Evolutionary conservation across 202 grass and related monocot genomes (phyloP).

Genomic region (Brachypodium distachyon): DNA sequence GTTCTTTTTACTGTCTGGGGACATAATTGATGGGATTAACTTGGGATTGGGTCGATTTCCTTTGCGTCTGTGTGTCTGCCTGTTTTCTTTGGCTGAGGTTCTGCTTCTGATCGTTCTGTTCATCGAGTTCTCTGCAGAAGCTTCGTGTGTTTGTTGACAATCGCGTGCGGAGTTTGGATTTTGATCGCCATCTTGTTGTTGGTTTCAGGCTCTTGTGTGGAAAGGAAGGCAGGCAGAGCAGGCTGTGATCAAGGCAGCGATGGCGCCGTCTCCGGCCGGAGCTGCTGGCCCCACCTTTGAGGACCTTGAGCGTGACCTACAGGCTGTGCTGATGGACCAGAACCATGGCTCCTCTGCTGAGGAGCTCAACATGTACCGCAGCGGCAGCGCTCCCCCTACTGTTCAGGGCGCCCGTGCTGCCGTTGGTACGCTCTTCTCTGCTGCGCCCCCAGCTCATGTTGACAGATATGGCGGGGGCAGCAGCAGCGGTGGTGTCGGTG

Average conservation of each 20-base stretch:
- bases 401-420: slow-evolving; percentile 75
- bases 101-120: background rate
- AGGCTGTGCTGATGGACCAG: slow-evolving; percentile 68
- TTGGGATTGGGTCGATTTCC: background rate
- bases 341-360: slow-evolving; percentile 41
- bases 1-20: background rate
- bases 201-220: background rate
- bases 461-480: background rate
- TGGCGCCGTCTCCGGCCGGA: slow-evolving; percentile 34
- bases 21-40: background rate
- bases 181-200: background rate
- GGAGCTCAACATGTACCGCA: slow-evolving; percentile 80
- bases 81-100: background rate
- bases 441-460: background rate
- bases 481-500: background rate
- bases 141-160: background rate
- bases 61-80: background rate
- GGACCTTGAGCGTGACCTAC: slow-evolving; percentile 73
- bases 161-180: background rate
- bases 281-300: slow-evolving; percentile 50
- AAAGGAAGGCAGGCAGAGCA: background rate
- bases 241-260: background rate
- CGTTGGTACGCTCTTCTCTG: slow-evolving; percentile 33
- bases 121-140: background rate
- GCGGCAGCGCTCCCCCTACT: slow-evolving; percentile 83